Evolutionary conservation across 768 basidiomycete species (phyloP).

Genomic region (Russula griseocarnosa): DNA sequence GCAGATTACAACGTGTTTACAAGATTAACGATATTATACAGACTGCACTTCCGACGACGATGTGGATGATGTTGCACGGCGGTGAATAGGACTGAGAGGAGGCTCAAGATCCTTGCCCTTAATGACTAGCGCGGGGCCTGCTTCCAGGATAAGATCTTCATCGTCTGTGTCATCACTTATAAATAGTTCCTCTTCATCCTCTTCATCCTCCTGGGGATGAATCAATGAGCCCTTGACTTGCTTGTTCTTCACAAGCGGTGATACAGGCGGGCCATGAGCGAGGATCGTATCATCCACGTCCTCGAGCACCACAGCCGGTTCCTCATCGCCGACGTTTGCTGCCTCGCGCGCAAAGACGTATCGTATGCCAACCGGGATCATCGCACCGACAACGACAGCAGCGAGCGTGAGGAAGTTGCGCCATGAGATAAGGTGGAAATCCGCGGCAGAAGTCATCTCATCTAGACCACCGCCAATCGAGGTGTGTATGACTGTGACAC

Average conservation of each 20-base stretch:
- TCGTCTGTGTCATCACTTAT: constrained; percentile 39
- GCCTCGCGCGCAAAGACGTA: constrained; percentile 74
- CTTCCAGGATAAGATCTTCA: constrained; percentile 69
- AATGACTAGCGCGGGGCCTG: constrained; percentile 59
- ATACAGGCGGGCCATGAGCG: constrained; percentile 51
- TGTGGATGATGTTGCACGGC: constrained; percentile 6
- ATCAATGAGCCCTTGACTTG: constrained; percentile 31
- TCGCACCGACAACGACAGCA: constrained; percentile 84
- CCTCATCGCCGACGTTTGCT: constrained; percentile 38
- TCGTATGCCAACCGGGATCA: constrained; percentile 87
- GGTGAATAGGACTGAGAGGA: constrained; percentile 8
- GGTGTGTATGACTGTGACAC: constrained; percentile 90
- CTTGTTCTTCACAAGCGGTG: constrained; percentile 40
- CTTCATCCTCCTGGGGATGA: constrained; percentile 35
- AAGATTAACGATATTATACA: constrained; percentile 8
- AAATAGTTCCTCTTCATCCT: constrained; percentile 19
- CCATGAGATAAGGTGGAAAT: constrained; percentile 92
- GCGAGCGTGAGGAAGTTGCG: constrained; percentile 82
- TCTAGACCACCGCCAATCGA: constrained; percentile 92
- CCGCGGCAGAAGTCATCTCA: constrained; percentile 89
- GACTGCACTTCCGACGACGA: neutral
- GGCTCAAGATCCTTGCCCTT: constrained; percentile 33
- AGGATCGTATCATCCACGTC: constrained; percentile 44
- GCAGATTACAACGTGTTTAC: constrained; percentile 17
- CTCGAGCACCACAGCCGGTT: constrained; percentile 36